Conservation (phyloP, 176 grass and related monocot species). For the Oryza meyeriana region DNA sequence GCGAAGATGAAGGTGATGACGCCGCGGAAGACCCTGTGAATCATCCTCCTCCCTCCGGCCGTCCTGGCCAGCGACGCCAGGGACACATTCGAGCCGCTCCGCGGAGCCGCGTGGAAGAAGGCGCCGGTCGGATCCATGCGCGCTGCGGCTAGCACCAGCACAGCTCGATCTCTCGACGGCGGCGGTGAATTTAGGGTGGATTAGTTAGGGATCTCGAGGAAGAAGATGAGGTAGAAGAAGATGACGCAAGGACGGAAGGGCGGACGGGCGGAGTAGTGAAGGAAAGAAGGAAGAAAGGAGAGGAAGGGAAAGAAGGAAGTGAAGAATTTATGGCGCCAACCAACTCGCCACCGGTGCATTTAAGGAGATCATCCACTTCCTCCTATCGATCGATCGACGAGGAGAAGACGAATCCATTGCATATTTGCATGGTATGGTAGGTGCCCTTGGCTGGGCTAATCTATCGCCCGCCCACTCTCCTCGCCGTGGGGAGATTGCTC, state of each 20-base stretch:
- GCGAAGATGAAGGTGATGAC: conserved; percentile 89
- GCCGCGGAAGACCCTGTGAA: conserved; percentile 57
- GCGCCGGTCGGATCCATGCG: conserved; percentile 44
- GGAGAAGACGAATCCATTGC: too few species aligned
- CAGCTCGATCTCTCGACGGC: neutral
- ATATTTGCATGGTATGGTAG: too few species aligned
- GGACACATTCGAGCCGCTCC: conserved; percentile 30
- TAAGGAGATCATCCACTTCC: neutral
- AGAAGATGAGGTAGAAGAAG: too few species aligned
- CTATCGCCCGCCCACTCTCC: too few species aligned
- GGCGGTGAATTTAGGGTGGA: too few species aligned
- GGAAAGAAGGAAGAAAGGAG: too few species aligned
- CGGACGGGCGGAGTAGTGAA: too few species aligned
- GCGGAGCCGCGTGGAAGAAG: conserved; percentile 29
- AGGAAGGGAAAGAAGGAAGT: neutral
- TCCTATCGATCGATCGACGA: too few species aligned
- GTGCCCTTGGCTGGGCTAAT: too few species aligned
- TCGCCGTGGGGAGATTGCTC: too few species aligned
- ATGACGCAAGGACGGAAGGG: too few species aligned
- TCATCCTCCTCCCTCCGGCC: conserved; percentile 34
- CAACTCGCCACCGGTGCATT: conserved; percentile 30
- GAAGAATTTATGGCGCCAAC: conserved; percentile 46
- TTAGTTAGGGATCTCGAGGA: too few species aligned
- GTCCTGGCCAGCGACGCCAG: conserved; percentile 32
- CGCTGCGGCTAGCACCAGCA: neutral